Percentiles rank a stretch among this genome's conserved stretches.
These are phyloP conservation scores for Candida broadrunensis DNA, from an alignment of 805 yeast species.

Conservation along the genomic window DNA sequence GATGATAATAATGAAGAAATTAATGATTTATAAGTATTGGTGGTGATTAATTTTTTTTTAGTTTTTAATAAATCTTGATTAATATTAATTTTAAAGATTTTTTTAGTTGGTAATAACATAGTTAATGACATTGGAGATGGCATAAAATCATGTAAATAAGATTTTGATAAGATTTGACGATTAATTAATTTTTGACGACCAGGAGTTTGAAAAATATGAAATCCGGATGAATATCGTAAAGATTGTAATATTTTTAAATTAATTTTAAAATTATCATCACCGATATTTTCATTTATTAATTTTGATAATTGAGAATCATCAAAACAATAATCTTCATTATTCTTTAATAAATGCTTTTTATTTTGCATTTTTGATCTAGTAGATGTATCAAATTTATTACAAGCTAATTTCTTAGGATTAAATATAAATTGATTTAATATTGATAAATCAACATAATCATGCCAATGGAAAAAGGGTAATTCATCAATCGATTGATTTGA, in stretches of 20 bases:
- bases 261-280: slow-evolving; percentile 3
- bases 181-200: slow-evolving; percentile 25
- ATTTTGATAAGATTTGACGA: slow-evolving; percentile 31
- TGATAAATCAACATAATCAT: slow-evolving; percentile 27
- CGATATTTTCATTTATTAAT: too few species aligned
- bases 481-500: not conserved
- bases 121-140: slow-evolving; percentile 33
- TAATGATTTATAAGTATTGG: not conserved
- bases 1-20: not conserved
- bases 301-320: slow-evolving; percentile 11
- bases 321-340: slow-evolving; percentile 19
- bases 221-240: slow-evolving; percentile 26
- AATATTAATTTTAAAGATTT: slow-evolving; percentile 13
- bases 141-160: slow-evolving; percentile 42
- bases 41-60: not conserved
- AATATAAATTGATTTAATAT: slow-evolving; percentile 14
- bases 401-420: slow-evolving; percentile 11
- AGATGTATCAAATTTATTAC: slow-evolving; percentile 17
- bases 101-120: slow-evolving; percentile 21
- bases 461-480: slow-evolving; percentile 29
- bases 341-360: not conserved
- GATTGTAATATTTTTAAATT: slow-evolving; percentile 6
- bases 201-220: slow-evolving; percentile 34
- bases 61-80: slow-evolving; percentile 10
- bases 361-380: slow-evolving; percentile 2